These are phyloP conservation scores for Populus nigra DNA, from an alignment of 345 rosid genomes.

Conservation along the genomic window DNA sequence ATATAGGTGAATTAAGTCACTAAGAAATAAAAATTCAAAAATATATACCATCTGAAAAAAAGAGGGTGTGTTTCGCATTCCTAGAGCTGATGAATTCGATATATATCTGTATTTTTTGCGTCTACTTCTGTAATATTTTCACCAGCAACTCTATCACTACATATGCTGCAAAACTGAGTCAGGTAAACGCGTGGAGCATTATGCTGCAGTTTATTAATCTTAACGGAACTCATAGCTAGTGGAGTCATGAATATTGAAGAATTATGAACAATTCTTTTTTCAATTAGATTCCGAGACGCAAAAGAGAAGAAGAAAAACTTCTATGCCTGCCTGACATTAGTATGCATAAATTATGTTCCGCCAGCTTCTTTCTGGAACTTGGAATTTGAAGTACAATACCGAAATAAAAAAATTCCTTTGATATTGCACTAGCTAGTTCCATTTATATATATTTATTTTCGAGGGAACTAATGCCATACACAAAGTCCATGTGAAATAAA, in stretches of 20 bases:
- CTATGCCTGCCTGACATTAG: neutral
- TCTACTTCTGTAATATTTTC: neutral
- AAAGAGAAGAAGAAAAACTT: neutral
- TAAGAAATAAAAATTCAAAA: too few relatives aligned
- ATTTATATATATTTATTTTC: too few relatives aligned
- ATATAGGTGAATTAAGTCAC: too few relatives aligned
- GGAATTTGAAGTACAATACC: neutral
- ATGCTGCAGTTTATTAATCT: neutral
- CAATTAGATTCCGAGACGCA: neutral
- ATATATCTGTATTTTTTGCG: too few relatives aligned
- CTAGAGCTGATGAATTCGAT: neutral
- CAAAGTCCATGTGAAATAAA: neutral
- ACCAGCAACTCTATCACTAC: neutral
- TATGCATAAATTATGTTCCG: neutral
- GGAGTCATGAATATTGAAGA: neutral
- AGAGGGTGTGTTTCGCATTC: neutral
- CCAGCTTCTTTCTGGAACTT: neutral
- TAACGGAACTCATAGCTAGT: neutral
- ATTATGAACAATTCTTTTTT: neutral
- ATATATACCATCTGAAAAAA: neutral
- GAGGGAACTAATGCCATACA: neutral
- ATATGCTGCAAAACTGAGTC: neutral
- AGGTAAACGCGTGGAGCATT: neutral
- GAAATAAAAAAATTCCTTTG: too few relatives aligned
- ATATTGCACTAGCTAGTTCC: too few relatives aligned